Conservation (phyloP, 805 yeast genomes). For the Diddensiella caesifluorescens region DNA sequence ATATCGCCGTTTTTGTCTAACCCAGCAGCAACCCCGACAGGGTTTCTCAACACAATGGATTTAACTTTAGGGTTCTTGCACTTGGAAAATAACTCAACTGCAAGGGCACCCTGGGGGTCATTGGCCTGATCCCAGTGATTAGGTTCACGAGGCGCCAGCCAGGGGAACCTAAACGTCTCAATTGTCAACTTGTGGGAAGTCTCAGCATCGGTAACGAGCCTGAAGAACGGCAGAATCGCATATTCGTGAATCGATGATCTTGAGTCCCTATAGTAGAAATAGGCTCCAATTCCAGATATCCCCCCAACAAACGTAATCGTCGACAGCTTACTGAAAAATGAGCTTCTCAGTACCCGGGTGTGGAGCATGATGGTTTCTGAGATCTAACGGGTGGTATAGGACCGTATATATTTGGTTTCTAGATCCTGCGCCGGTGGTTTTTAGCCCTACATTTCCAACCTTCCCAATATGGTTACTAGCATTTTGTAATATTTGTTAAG, state of each 20-base stretch:
- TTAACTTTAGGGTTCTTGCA: slow-evolving; percentile 26
- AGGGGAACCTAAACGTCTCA: slow-evolving; percentile 48
- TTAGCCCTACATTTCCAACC: too few species aligned
- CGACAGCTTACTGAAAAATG: not conserved
- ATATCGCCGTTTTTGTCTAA: slow-evolving; percentile 92
- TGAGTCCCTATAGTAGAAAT: slow-evolving; percentile 61
- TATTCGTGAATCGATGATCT: slow-evolving; percentile 80
- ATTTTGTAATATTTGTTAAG: too few species aligned
- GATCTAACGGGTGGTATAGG: too few species aligned
- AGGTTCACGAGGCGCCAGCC: slow-evolving; percentile 28
- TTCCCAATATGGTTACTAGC: too few species aligned
- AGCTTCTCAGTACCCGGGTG: not conserved
- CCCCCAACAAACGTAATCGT: not conserved
- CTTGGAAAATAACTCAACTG: slow-evolving; percentile 26
- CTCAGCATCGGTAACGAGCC: slow-evolving; percentile 75
- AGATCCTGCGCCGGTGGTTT: too few species aligned
- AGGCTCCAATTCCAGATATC: slow-evolving; percentile 8
- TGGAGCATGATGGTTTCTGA: too few species aligned
- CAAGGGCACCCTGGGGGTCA: slow-evolving; percentile 29
- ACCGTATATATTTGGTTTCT: too few species aligned
- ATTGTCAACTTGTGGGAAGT: slow-evolving; percentile 77
- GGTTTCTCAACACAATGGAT: slow-evolving; percentile 49
- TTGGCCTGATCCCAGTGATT: slow-evolving; percentile 24
- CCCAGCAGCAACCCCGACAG: slow-evolving; percentile 94
- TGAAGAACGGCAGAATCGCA: slow-evolving; percentile 67